phyloP scores from a whole-genome alignment of 768 basidiomycete species.

The Lentinula sp. region DNA sequence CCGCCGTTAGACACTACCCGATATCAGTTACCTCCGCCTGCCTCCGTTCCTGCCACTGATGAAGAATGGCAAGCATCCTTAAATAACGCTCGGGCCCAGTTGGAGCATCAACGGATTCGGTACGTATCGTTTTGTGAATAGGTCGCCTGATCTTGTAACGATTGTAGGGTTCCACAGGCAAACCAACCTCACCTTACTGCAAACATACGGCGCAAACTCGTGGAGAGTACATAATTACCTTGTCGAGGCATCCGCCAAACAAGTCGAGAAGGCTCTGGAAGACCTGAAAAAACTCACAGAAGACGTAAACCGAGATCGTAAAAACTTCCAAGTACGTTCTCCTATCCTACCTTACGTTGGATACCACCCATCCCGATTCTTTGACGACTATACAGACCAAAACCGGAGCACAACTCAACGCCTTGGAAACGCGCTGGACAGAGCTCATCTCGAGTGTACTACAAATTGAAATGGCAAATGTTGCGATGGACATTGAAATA shows the following conservation, averaged over 20 bases:
- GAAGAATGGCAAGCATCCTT: constrained; percentile 74
- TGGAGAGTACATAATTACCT: constrained; percentile 91
- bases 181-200: constrained; percentile 75
- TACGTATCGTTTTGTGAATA: constrained; percentile 24
- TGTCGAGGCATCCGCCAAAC: constrained; percentile 70
- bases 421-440: constrained; percentile 87
- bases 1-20: constrained; percentile 65
- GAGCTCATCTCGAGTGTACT: constrained; percentile 86
- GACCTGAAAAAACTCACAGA: constrained; percentile 73
- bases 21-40: constrained; percentile 70
- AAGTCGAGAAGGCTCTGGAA: constrained; percentile 67
- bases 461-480: constrained; percentile 94
- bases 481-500: constrained; percentile 80
- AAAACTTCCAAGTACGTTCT: constrained; percentile 69
- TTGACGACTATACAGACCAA: constrained; percentile 45
- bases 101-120: constrained; percentile 84
- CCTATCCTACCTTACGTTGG: neutral
- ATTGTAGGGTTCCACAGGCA: constrained; percentile 39
- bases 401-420: constrained; percentile 71
- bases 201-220: constrained; percentile 85
- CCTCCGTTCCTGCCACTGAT: constrained; percentile 54
- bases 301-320: constrained; percentile 83
- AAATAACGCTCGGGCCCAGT: constrained; percentile 72
- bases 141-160: too few species aligned
- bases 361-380: neutral